These are phyloP conservation scores for Emydomyces testavorans DNA, from an alignment of 2,329 filamentous ascomycete species.

Conservation along the genomic window DNA sequence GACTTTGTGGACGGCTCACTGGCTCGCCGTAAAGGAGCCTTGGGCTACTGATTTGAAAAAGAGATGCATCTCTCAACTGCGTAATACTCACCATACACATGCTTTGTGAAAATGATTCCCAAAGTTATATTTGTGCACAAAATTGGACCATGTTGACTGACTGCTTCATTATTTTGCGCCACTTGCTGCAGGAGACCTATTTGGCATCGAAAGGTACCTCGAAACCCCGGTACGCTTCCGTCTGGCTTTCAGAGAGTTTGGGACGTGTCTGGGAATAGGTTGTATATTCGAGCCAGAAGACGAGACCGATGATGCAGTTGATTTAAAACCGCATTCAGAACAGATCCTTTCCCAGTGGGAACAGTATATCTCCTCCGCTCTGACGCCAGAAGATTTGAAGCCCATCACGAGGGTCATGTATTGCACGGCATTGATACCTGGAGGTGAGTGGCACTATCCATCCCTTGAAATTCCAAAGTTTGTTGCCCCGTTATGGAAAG, in stretches of 20 bases:
- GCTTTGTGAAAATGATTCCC: background rate
- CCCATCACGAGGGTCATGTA: conserved; percentile 50
- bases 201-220: conserved; percentile 29
- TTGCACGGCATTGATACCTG: conserved; percentile 44
- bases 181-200: conserved; percentile 25
- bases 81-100: conserved; percentile 20
- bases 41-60: conserved; percentile 38
- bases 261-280: conserved; percentile 40
- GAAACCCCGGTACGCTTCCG: conserved; percentile 27
- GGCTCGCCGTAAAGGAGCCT: conserved; percentile 36
- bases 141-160: conserved; percentile 4
- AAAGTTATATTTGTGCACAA: background rate
- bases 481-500: background rate
- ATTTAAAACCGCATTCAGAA: conserved; percentile 26
- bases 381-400: conserved; percentile 35
- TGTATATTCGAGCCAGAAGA: conserved; percentile 28
- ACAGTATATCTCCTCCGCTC: conserved; percentile 25
- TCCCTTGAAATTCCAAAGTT: background rate
- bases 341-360: conserved; percentile 31
- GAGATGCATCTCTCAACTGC: conserved; percentile 29
- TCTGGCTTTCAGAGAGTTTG: conserved; percentile 46
- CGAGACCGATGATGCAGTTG: conserved; percentile 26
- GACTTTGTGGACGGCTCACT: conserved; percentile 47
- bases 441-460: conserved; percentile 35
- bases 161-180: background rate